Conservation (phyloP, 169 alveolate species). For the Eimeria tenella region DNA sequence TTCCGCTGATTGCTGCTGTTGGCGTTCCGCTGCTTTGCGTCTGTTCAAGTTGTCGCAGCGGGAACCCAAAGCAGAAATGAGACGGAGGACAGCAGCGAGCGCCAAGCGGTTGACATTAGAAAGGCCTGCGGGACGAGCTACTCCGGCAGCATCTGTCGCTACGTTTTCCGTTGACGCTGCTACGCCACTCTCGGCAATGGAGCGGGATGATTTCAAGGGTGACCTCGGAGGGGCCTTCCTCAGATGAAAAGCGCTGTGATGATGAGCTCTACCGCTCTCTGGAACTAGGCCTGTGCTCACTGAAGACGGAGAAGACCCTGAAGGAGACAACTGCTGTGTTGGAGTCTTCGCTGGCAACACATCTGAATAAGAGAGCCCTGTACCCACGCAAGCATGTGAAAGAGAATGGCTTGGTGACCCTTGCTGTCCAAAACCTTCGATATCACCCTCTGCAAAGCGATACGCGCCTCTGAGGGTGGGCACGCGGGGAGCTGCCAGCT, state of each 20-base stretch:
- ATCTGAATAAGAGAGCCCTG: slow-evolving; percentile 22
- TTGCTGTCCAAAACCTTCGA: neutral
- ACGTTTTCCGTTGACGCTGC: slow-evolving; percentile 35
- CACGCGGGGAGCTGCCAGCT: slow-evolving; percentile 61
- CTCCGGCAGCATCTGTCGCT: slow-evolving; percentile 53
- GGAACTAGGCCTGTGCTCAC: slow-evolving; percentile 33
- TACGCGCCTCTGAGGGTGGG: slow-evolving; percentile 44
- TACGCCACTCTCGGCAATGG: slow-evolving; percentile 18
- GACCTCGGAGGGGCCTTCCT: slow-evolving; percentile 64
- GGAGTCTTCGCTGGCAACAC: neutral
- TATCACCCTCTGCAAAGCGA: slow-evolving; percentile 33
- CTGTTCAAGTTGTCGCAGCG: slow-evolving; percentile 30
- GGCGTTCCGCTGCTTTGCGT: neutral
- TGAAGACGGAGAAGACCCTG: slow-evolving; percentile 41
- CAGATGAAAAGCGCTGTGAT: slow-evolving; percentile 53
- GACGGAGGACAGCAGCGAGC: slow-evolving; percentile 42
- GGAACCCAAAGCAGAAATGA: slow-evolving; percentile 34
- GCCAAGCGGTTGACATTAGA: slow-evolving; percentile 58
- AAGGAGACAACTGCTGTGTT: slow-evolving; percentile 47
- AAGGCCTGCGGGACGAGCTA: slow-evolving; percentile 59
- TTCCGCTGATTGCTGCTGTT: slow-evolving; percentile 2
- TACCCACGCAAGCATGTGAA: neutral
- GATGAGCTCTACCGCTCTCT: slow-evolving; percentile 24
- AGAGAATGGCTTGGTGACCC: neutral
- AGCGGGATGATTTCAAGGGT: slow-evolving; percentile 34